Evolutionary conservation across 106 monocot genomes (phyloP).

Genomic region (Acorus gramineus): DNA sequence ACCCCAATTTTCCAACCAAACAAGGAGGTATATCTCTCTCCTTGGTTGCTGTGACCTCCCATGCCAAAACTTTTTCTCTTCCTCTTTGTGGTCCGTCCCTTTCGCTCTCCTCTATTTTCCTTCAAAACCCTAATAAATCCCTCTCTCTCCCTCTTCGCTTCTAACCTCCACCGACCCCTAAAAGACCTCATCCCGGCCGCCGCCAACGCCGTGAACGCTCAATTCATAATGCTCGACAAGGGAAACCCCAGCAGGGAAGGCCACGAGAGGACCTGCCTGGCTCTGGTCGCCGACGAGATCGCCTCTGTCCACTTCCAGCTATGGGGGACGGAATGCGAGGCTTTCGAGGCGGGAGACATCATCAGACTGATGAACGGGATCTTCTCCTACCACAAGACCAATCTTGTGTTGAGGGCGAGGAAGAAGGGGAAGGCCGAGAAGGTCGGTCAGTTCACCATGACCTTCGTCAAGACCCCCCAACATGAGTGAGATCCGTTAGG

Average conservation of each 20-base stretch:
- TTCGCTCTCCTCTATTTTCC: too few relatives aligned
- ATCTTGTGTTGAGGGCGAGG: constrained; percentile 64
- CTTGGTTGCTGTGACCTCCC: too few relatives aligned
- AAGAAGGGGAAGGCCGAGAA: constrained; percentile 60
- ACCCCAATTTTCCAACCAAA: too few relatives aligned
- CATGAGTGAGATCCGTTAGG: constrained; percentile 72
- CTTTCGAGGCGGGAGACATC: constrained; percentile 83
- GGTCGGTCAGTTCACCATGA: constrained; percentile 81
- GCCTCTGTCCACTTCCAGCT: constrained; percentile 78
- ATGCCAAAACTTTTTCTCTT: too few relatives aligned
- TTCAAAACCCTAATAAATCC: too few relatives aligned
- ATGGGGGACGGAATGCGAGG: constrained; percentile 76
- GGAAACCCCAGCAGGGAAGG: constrained; percentile 29
- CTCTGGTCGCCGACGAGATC: constrained; percentile 73
- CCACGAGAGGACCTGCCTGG: constrained; percentile 49
- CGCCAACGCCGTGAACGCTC: constrained; percentile 54
- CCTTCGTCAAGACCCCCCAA: constrained; percentile 80
- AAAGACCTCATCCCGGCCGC: constrained; percentile 80
- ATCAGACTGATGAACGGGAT: constrained; percentile 56
- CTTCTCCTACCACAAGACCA: constrained; percentile 71
- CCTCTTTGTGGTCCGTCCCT: too few relatives aligned
- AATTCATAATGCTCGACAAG: constrained; percentile 73
- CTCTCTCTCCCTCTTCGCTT: too few relatives aligned
- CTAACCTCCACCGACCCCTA: constrained; percentile 4
- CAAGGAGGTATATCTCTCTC: too few relatives aligned